Evolutionary conservation across 1,139 yeast genomes (phyloP), one percentile per base, ranked within the genome.

Genomic region (Hemisphaericaspora subhashii): DNA sequence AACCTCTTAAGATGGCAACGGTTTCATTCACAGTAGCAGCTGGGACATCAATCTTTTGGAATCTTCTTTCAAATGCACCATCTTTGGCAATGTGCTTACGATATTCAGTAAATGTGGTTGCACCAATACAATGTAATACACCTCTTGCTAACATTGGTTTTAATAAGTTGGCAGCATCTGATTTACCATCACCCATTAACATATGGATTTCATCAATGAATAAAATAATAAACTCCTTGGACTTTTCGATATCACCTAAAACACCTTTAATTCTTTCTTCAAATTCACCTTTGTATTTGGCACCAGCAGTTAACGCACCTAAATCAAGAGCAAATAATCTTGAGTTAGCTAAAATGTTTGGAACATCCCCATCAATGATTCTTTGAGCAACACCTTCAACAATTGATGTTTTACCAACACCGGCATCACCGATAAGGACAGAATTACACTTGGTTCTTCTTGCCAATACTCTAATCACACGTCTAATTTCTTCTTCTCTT

Each of bases 321-420:
- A 92, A 74, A 62, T 92, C 98, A 47, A 92, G 74, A 11, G 97
- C 86, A 62, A 83, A 89, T 41, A 92, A 72, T 49, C 84, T 79
- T 47, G 96, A 81, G 46, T 81, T 81, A 39, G 87, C 84, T 52
- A 92, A 74, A 45, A 90, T 86, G 35, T 82, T 79, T 32, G 98
- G 98, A 13, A 94, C 96, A 64, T 92, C 99, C 43, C 87, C 88
- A 56, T 92, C 97, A 45, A 92, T 83, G 48, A 92, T 89, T 67
- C 98, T 79, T 66, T 92, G 98, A 12, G 98, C 98, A 42, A 92
- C 97, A 51, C 98, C 98, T 70, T 92, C 99, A 37, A 90, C 96
- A 54, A 92, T 90, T 15, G 96, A 86, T 27, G 98, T 94, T 68
- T 92, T 92, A 74, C 99, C 99, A 38, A 92, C 97, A 79, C 99